Evolutionary conservation across 202 grass and related monocot species (phyloP), one percentile per base, ranked within the genome.

Genomic region (Setaria viridis): DNA sequence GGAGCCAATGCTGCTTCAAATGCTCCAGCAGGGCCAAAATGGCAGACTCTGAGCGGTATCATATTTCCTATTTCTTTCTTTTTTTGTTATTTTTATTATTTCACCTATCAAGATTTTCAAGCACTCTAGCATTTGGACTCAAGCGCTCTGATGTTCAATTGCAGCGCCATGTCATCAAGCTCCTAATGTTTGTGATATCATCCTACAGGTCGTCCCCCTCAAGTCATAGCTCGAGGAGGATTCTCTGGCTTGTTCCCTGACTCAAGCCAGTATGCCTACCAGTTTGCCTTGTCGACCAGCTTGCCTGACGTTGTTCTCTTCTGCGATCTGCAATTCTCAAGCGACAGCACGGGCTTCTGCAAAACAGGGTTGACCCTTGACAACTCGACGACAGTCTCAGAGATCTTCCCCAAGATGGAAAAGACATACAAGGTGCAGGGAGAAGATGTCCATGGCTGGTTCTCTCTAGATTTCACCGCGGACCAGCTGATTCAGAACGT

Each of bases 181-280:
- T 75, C 55, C 45, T 88, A 35, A 60, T 59, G 10, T 64, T 87
- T 10, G 49, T 91, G 45, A 51, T 25, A 57, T 51, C 85, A 46
- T 17, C 78, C 30, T 82, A 55, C 74, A 99, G 97, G 97, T 30
- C 42, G 47, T 42, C 85, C 94, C 82, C 97, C 97, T 72, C 20
- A 50, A 47, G 90, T 99, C 42, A 82, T 97, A 79, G 94, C 97
- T 79, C 87, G 80, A 39, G 97, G 94, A 80, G 97, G 97, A 39
- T 99, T 92, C 86, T 99, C 97, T 37, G 97, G 97, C 49, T 49
- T 99, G 51, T 92, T 94, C 86, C 97, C 97, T 20, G 97, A 97
- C 50, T 93, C 97, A 11, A 99, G 92, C 86, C 63, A 81, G 43
- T 78, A 70, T 13, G 85, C 97, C 1, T 99, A 99, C 72, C 82